Conservation (phyloP, 2,329 filamentous ascomycete genomes). For the Curvularia sp. region DNA sequence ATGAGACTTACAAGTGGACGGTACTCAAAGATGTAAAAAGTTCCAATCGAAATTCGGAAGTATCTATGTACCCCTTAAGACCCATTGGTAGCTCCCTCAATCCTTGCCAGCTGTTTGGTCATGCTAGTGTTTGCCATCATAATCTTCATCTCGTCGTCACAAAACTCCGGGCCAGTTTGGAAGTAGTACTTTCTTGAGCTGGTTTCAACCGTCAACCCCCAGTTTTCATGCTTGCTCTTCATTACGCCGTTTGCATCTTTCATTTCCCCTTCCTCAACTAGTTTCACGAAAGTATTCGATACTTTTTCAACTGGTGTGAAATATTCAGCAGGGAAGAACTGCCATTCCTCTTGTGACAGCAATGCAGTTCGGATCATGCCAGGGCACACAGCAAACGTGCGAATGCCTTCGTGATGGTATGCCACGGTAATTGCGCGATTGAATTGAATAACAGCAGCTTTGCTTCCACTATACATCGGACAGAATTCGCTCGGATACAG, state of each 20-base stretch:
- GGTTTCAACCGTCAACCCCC: constrained; percentile 39
- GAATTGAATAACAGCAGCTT: constrained; percentile 52
- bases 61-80: neutral
- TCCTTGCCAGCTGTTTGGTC: constrained; percentile 35
- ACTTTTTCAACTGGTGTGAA: constrained; percentile 46
- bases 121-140: constrained; percentile 44
- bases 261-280: constrained; percentile 43
- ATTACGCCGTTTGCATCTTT: constrained; percentile 33
- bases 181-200: constrained; percentile 38
- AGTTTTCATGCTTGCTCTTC: constrained; percentile 30
- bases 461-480: constrained; percentile 37
- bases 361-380: constrained; percentile 50
- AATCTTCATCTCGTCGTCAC: constrained; percentile 38
- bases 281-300: constrained; percentile 35
- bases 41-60: neutral
- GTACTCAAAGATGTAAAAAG: constrained; percentile 35
- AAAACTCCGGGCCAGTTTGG: constrained; percentile 27
- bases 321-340: constrained; percentile 41
- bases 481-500: constrained; percentile 49
- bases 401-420: constrained; percentile 47
- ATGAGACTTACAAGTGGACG: constrained; percentile 36
- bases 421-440: constrained; percentile 48
- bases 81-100: constrained; percentile 27
- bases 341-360: constrained; percentile 43
- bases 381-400: constrained; percentile 51